A percentile compares a stretch with the other conserved stretches of the same genome.
phyloP scores from a whole-genome alignment of 495 filamentous ascomycete species.

The Rhypophila decipiens region DNA sequence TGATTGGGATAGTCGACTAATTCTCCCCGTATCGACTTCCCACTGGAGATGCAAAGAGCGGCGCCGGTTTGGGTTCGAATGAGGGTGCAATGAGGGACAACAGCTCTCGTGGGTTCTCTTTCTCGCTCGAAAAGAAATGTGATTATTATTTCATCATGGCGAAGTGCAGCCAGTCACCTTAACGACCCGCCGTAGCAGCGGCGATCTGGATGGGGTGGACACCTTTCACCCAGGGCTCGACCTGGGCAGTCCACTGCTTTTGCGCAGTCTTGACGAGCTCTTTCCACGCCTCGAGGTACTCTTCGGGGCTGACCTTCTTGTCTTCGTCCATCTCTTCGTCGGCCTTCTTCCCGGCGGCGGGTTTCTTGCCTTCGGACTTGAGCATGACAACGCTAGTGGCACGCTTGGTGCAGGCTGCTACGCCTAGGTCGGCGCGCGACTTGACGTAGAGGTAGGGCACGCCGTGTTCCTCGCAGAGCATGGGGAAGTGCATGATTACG shows the following conservation, averaged over 20 bases:
- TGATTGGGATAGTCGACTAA: too few relatives aligned
- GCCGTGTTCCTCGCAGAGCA: slow-evolving; percentile 94
- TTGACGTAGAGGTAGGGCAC: slow-evolving; percentile 90
- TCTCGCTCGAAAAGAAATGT: too few relatives aligned
- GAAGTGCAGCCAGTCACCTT: too few relatives aligned
- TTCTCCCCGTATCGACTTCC: too few relatives aligned
- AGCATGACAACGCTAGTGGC: slow-evolving; percentile 95
- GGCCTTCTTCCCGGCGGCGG: slow-evolving; percentile 33
- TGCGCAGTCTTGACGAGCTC: slow-evolving; percentile 66
- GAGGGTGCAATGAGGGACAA: too few relatives aligned
- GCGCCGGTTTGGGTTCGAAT: too few relatives aligned
- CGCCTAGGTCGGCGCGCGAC: slow-evolving; percentile 82
- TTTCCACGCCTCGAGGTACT: slow-evolving; percentile 66
- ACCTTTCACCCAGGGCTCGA: slow-evolving; percentile 28
- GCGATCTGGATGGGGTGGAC: slow-evolving; percentile 22
- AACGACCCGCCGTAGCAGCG: not conserved
- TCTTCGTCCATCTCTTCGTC: slow-evolving; percentile 40
- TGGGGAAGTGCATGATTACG: slow-evolving; percentile 93
- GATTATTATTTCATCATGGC: too few relatives aligned
- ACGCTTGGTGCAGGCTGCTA: slow-evolving; percentile 85
- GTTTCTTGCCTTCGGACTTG: slow-evolving; percentile 52
- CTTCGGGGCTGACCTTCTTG: slow-evolving; percentile 50
- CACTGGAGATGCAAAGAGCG: too few relatives aligned
- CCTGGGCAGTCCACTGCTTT: slow-evolving; percentile 50
- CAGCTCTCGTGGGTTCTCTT: too few relatives aligned